Base-by-base conservation (phyloP, 2,329 filamentous ascomycete genomes). In the Aureobasidium sp. region DNA sequence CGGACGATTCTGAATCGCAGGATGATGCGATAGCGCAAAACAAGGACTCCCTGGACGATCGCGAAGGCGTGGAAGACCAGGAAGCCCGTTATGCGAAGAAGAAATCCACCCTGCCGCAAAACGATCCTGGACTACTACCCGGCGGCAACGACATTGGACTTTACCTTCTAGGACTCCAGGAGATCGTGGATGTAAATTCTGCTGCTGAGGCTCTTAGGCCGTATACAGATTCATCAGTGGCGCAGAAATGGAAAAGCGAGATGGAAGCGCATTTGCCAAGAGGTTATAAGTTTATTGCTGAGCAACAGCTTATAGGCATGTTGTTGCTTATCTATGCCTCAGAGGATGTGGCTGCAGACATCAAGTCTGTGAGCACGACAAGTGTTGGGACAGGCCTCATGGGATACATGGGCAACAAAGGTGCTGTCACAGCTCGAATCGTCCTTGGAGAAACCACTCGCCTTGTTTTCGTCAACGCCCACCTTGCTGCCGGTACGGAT, bases 331-430 rank as follows among this genome's bases (percentile, higher is more conserved):
- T 97, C 30, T 97, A 94, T 70, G 92, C 91, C 2, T 90, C 92
- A 0, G 86, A 91, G 0, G 82, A 86, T 9, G 79, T 97, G 44
- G 84, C 84, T 1, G 81, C 86, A 0, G 88, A 87, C 2, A 83
- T 97, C 68, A 89, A 86, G 64, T 89, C 90, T 53, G 85, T 96
- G 67, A 95, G 90, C 73, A 91, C 88, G 1, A 86, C 86, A 5
- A 88, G 85, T 62, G 87, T 97, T 8, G 93, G 92, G 0, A 99
- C 94, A 0, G 94, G 94, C 0, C 74, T 97, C 47, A 84, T 95
- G 74, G 93, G 93, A 0, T 96, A 96, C 70, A 87, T 97, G 78
- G 94, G 94, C 9, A 99, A 99, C 74, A 99, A 99, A 73, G 94
- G 94, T 1, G 93, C 90, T 3, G 88, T 96, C 0, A 84, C 87